Conservation (phyloP, 345 rosid species). For the Aurinia saxatilis region DNA sequence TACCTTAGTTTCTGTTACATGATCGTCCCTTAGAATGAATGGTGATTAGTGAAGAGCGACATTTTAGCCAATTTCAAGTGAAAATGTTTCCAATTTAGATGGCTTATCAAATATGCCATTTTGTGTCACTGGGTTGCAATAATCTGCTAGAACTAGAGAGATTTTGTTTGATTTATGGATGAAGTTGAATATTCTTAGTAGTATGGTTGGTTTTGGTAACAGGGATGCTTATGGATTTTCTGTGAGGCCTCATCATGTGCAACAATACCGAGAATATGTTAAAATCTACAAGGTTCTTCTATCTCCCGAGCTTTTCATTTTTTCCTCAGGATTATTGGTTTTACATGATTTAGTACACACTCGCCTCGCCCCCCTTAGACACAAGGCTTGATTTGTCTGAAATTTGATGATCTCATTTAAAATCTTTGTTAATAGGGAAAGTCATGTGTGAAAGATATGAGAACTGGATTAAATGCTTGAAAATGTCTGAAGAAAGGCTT, state of each 20-base stretch:
- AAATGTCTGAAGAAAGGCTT: not conserved
- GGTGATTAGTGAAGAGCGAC: not conserved
- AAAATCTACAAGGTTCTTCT: constrained; percentile 77
- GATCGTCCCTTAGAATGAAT: not conserved
- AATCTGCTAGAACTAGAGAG: not conserved
- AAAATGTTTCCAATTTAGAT: not conserved
- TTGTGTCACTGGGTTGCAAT: not conserved
- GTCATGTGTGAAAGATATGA: too few relatives aligned
- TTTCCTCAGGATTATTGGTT: too few relatives aligned
- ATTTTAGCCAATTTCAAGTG: not conserved
- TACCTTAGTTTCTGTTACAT: not conserved
- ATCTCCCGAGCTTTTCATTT: not conserved
- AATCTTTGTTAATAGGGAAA: too few relatives aligned
- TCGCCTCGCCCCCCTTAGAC: too few relatives aligned
- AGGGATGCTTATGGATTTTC: constrained; percentile 99
- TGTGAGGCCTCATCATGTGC: constrained; percentile 92
- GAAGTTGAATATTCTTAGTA: not conserved
- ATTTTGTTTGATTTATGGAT: not conserved
- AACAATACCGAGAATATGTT: constrained; percentile 83
- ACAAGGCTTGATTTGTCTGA: too few relatives aligned
- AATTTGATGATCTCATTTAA: too few relatives aligned
- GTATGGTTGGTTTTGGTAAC: constrained; percentile 19
- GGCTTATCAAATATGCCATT: not conserved
- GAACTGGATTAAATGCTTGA: not conserved
- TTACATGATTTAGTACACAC: not conserved